Base-by-base conservation (phyloP, 108 stramenopile genomes). In the Nitzschia sp. region DNA sequence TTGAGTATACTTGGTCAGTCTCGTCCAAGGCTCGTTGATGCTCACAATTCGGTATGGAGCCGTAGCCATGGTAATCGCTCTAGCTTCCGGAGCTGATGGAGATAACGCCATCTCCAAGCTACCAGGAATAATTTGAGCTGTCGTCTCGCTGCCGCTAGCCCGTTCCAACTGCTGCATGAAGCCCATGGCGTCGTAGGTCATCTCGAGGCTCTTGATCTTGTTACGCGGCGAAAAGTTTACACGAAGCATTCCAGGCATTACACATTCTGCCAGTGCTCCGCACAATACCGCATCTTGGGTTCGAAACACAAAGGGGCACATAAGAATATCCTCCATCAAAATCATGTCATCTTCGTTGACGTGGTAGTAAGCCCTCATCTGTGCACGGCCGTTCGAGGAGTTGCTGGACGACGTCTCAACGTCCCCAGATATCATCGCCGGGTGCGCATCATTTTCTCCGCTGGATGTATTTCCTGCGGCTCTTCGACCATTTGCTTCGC, bases 111-210 rank as follows among this genome's bases (percentile, higher is more conserved):
- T 94, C 46, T 94, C 90, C 47, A 94, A 65, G 63, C 87, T 86
- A 42, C 89, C 87, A 25, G 93, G 93, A 32, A 94, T 83, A 34
- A 94, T 91, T 65, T 92, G 87, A 18, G 85, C 89, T 32, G 79
- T 66, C n/a, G 76, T 78, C 54, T 90, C 89, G 48, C 75, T 87
- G n/a, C 92, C 89, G 68, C 89, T 89, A n/a, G 89, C 85, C 35
- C 88, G 79, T 72, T 90, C 89, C 21, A 95, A 79, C 78, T 89
- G 89, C 72, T 95, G 94, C 81, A 92, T 92, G 59, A 95, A 90
- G 5, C 91, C 88, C 94, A 95, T 92, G 55, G 90, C 88, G 70
- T 95, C 94, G 64, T 88, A 95, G 3, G 85, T 81, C 82, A 95
- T 83, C 57, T 95, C 94, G 19, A 92, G 31, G 54, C 76, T 88